Percentiles rank a stretch among this genome's conserved stretches.
Conservation (phyloP, 176 grass and related monocot species). For the Secale cereale region DNA sequence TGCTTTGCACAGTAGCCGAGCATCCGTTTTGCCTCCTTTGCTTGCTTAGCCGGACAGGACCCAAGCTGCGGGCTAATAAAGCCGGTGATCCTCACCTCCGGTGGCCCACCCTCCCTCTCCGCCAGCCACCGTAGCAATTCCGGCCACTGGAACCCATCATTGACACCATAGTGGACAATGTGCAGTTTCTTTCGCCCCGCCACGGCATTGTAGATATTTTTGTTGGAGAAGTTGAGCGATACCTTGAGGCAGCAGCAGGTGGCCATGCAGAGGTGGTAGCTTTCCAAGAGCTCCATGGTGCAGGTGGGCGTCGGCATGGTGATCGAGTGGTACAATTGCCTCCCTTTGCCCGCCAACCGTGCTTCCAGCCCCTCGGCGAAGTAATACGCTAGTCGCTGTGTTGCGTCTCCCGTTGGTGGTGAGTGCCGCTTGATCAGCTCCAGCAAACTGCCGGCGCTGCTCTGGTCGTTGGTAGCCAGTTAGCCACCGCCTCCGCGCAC, state of each 20-base stretch:
- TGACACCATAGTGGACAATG: constrained; percentile 39
- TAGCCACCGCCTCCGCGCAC: constrained; percentile 31
- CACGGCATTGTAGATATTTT: constrained; percentile 31
- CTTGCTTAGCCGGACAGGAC: constrained; percentile 17
- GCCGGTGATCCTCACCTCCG: constrained; percentile 39
- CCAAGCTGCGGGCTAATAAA: constrained; percentile 35
- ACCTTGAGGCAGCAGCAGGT: constrained; percentile 34
- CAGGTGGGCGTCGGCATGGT: constrained; percentile 22
- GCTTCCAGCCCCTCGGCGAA: constrained; percentile 49
- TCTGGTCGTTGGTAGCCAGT: not conserved
- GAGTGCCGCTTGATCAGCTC: constrained; percentile 35
- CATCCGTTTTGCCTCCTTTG: constrained; percentile 23
- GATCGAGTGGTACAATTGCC: constrained; percentile 29
- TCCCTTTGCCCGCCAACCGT: constrained; percentile 35
- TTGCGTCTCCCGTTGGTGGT: constrained; percentile 29
- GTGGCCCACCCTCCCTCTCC: constrained; percentile 12
- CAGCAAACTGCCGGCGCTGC: constrained; percentile 20
- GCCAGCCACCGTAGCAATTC: constrained; percentile 24
- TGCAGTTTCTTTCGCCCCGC: constrained; percentile 30
- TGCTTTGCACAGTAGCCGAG: constrained; percentile 19
- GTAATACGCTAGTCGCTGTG: constrained; percentile 46
- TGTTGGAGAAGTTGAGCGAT: constrained; percentile 21
- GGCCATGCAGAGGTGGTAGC: constrained; percentile 40
- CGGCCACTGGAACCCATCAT: constrained; percentile 43
- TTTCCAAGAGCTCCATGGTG: constrained; percentile 13